phyloP scores from a whole-genome alignment of 2,329 filamentous ascomycete genomes.

The Claviceps citrina region DNA sequence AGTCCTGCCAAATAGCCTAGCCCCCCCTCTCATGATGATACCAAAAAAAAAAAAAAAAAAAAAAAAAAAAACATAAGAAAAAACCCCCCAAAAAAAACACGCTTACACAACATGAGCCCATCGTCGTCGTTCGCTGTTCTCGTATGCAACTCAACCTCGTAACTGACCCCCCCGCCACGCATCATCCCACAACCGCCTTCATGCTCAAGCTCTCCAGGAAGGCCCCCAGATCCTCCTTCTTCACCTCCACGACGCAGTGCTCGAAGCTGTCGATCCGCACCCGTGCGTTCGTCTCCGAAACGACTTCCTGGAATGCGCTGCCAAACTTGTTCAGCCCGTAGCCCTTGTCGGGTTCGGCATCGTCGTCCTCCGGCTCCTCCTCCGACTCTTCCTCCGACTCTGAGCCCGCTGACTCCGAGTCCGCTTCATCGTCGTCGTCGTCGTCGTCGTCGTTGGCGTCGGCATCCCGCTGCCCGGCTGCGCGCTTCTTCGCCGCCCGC shows the following conservation, averaged over 20 bases:
- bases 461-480: slow-evolving; percentile 21
- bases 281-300: slow-evolving; percentile 74
- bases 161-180: background rate
- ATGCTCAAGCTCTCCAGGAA: slow-evolving; percentile 87
- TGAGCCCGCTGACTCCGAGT: slow-evolving; percentile 28
- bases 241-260: slow-evolving; percentile 93
- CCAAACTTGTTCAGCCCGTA: slow-evolving; percentile 82
- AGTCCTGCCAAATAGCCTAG: too few species aligned
- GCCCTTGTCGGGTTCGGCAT: slow-evolving; percentile 40
- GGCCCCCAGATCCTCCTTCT: slow-evolving; percentile 79
- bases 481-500: slow-evolving; percentile 40
- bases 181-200: slow-evolving; percentile 62
- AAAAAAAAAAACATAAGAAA: too few species aligned
- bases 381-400: slow-evolving; percentile 23
- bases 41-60: too few species aligned
- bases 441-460: too few species aligned
- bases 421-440: slow-evolving; percentile 33
- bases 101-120: too few species aligned
- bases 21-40: too few species aligned
- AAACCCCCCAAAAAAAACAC: too few species aligned
- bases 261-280: slow-evolving; percentile 95
- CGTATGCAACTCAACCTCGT: too few species aligned
- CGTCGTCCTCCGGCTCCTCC: slow-evolving; percentile 36
- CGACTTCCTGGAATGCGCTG: slow-evolving; percentile 87
- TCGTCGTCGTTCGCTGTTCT: too few species aligned